Evolutionary conservation across 495 filamentous ascomycete species (phyloP).

Genomic region (Durotheca rogersii): DNA sequence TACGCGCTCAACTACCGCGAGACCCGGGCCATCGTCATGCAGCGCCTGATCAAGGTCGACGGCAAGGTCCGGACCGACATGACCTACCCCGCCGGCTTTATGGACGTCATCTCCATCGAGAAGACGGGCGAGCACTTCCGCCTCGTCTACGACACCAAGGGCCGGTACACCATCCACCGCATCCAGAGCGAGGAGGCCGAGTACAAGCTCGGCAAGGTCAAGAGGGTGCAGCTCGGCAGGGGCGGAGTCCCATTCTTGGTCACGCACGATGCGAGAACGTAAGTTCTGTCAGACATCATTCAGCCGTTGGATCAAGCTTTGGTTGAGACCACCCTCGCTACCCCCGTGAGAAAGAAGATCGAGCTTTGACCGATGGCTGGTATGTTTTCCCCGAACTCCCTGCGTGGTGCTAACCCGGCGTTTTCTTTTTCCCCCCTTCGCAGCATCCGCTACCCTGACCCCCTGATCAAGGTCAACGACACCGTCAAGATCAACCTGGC

Average conservation of each 20-base stretch:
- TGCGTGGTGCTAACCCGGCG: constrained; percentile 45
- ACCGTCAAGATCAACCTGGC: constrained; percentile 97
- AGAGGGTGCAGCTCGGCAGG: constrained; percentile 97
- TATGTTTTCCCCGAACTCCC: constrained; percentile 42
- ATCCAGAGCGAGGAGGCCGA: constrained; percentile 96
- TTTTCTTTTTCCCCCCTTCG: constrained; percentile 17
- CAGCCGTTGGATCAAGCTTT: constrained; percentile 99
- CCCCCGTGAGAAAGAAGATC: constrained; percentile 27
- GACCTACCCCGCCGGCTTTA: constrained; percentile 97
- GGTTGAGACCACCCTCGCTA: constrained; percentile 60
- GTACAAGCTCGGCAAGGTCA: constrained; percentile 99
- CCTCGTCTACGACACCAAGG: constrained; percentile 99
- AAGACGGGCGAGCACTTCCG: constrained; percentile 99
- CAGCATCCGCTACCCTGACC: constrained; percentile 99
- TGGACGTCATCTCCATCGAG: constrained; percentile 99
- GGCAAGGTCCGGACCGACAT: constrained; percentile 98
- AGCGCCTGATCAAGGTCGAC: constrained; percentile 99
- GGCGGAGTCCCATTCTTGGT: constrained; percentile 99
- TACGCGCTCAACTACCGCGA: constrained; percentile 99
- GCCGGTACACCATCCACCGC: constrained; percentile 99
- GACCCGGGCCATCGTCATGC: constrained; percentile 97
- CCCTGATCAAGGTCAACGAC: constrained; percentile 98
- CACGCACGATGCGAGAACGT: constrained; percentile 99
- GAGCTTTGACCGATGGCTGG: constrained; percentile 47
- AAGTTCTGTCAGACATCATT: constrained; percentile 91